Evolutionary conservation across 2,329 filamentous ascomycete genomes (phyloP).

Genomic region (Neopestalotiopsis sp.): DNA sequence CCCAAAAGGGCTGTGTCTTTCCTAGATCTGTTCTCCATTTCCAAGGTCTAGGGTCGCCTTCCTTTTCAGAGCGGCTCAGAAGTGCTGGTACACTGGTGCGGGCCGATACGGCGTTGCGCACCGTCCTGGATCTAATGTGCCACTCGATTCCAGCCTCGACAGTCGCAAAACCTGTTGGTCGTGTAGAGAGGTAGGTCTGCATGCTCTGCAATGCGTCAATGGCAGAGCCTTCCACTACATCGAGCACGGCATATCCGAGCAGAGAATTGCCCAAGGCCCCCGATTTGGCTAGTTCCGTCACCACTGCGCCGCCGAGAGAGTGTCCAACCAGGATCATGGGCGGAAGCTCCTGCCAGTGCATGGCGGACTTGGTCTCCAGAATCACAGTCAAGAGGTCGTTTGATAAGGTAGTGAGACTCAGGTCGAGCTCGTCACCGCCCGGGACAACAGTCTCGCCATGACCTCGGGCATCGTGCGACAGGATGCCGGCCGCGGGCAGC

Average conservation of each 20-base stretch:
- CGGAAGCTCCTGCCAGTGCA: slow-evolving; percentile 78
- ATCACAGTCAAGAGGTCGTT: slow-evolving; percentile 76
- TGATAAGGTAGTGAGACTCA: slow-evolving; percentile 75
- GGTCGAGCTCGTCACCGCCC: slow-evolving; percentile 57
- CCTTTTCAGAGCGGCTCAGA: slow-evolving; percentile 47
- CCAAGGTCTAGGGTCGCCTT: slow-evolving; percentile 60
- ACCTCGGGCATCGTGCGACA: slow-evolving; percentile 85
- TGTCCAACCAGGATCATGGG: slow-evolving; percentile 86
- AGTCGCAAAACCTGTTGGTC: slow-evolving; percentile 79
- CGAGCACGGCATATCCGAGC: slow-evolving; percentile 86
- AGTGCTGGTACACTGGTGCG: slow-evolving; percentile 86
- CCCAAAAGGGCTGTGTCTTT: slow-evolving; percentile 89
- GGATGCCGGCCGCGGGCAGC: slow-evolving; percentile 80
- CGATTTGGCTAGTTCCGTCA: slow-evolving; percentile 79
- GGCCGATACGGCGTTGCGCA: slow-evolving; percentile 84
- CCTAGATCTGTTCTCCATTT: slow-evolving; percentile 86
- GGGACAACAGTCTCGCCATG: slow-evolving; percentile 76
- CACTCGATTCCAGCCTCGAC: slow-evolving; percentile 86
- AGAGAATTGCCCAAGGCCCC: slow-evolving; percentile 70
- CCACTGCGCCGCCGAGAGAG: slow-evolving; percentile 88
- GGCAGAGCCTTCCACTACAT: slow-evolving; percentile 94
- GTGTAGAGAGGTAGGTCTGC: slow-evolving; percentile 85
- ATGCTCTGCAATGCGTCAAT: slow-evolving; percentile 95
- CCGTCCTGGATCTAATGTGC: slow-evolving; percentile 88
- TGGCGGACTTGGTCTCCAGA: slow-evolving; percentile 66